Evolutionary conservation across 352 stramenopile species (phyloP), one percentile per base, ranked within the genome.

Genomic region (Phytophthora boehmeriae): DNA sequence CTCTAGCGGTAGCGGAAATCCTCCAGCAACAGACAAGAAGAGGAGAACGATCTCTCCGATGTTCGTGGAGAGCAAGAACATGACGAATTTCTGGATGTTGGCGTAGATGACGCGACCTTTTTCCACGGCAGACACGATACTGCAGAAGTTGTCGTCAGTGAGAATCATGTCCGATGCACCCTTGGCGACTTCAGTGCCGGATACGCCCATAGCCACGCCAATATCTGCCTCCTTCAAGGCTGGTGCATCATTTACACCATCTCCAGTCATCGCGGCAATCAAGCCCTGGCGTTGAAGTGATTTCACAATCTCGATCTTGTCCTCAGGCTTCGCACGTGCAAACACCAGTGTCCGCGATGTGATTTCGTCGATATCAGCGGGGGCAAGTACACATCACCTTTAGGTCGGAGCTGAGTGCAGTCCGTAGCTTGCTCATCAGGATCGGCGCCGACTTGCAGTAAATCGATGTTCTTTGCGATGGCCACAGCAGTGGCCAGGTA

Each of bases 1-100:
- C 60, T 97, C 98, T 9, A 99, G 65, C 10, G 96, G 96, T 39
- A 90, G 68, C 13, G 83, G 83, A 23, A 89, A 73, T 0, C 80
- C 85, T 23, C 74, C 71, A 28, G 83, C 78, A 19, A 91, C 82
- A 0, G 73, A 82, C 30, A 78, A 48, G 25, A 91, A 89, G 49
- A 94, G 83, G 19, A 98, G 68, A 11, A 95, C 77, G 39, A 99
- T 89, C 30, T 97, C 97, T 8, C 93, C 95, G 52, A 99, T 94
- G 75, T 99, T 99, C 11, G 98, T 97, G 8, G 96, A 98, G 22
- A 99, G 76, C 74, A 99, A 85, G 71, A 99, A 99, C 75, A 98
- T 97, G 39, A 99, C 83, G 66, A 99, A 99, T 73, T 99, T 99
- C 53, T 97, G 86, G 64, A 99, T 99, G 70, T 98, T 98, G 62